Evolutionary conservation across 257 asterid genomes (phyloP).

Genomic region (Anisodus acutangulus): DNA sequence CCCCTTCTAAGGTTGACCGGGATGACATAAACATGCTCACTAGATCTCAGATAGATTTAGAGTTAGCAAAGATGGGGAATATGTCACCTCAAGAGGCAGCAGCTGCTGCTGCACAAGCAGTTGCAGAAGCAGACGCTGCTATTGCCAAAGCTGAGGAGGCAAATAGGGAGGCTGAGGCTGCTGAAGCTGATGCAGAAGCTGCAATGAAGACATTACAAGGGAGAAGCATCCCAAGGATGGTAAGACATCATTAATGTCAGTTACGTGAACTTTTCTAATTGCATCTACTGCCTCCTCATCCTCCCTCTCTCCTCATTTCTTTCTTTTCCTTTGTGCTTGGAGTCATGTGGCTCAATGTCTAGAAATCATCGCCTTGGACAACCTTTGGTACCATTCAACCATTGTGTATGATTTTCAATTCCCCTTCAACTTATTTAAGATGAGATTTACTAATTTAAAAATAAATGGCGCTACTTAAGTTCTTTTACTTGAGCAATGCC

Average conservation of each 20-base stretch:
- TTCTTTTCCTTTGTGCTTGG: neutral
- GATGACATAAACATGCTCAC: conserved; percentile 34
- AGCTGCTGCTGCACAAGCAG: conserved; percentile 62
- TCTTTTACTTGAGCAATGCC: neutral
- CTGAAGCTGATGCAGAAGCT: conserved; percentile 52
- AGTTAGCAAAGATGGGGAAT: conserved; percentile 44
- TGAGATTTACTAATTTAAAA: neutral
- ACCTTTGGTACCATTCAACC: neutral
- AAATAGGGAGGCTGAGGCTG: conserved; percentile 56
- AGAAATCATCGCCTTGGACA: neutral
- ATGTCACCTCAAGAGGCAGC: conserved; percentile 65
- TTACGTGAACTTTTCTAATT: neutral
- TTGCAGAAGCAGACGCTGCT: conserved; percentile 65
- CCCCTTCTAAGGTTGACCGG: conserved; percentile 32
- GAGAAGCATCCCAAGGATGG: conserved; percentile 42
- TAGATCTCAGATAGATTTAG: conserved; percentile 42
- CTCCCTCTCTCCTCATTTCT: neutral
- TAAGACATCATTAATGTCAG: conserved; percentile 28
- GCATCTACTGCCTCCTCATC: neutral
- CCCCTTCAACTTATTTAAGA: neutral
- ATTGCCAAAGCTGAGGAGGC: conserved; percentile 66
- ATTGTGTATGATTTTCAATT: neutral
- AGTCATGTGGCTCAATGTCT: neutral
- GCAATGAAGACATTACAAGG: conserved; percentile 40
- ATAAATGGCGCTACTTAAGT: neutral